phyloP scores from a whole-genome alignment of 306 rosid species.

The Delonix regia region DNA sequence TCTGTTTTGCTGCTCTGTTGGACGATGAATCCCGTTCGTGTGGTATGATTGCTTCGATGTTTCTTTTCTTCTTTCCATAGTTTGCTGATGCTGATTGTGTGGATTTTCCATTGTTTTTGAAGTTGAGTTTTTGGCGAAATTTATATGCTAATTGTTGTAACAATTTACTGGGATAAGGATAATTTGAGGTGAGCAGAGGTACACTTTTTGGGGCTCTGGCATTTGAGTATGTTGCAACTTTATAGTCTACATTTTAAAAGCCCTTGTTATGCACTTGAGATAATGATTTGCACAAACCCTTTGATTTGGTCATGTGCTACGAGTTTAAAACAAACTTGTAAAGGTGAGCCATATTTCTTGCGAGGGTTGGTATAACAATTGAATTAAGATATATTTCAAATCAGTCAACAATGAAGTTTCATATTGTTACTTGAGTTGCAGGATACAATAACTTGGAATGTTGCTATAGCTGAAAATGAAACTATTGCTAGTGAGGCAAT shows the following conservation, averaged over 20 bases:
- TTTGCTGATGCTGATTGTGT: neutral
- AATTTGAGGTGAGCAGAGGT: neutral
- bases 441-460: neutral
- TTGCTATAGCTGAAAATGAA: neutral
- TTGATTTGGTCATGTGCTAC: neutral
- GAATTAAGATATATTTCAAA: neutral
- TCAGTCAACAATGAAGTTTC: neutral
- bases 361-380: neutral
- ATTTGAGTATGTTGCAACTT: slow-evolving; percentile 8
- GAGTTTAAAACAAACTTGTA: neutral
- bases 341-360: neutral
- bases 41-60: neutral
- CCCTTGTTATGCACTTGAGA: neutral
- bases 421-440: neutral
- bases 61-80: neutral
- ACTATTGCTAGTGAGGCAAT: neutral
- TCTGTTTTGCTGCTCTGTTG: neutral
- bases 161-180: neutral
- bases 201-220: neutral
- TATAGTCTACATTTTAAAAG: neutral
- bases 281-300: neutral
- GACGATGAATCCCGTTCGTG: neutral
- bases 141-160: slow-evolving; percentile 25
- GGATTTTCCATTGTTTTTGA: slow-evolving; percentile 4
- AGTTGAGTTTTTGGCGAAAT: slow-evolving; percentile 19